Evolutionary conservation across 192 early-diverging fungal species (phyloP).

Genomic region (Gryganskiella cystojenkinii): DNA sequence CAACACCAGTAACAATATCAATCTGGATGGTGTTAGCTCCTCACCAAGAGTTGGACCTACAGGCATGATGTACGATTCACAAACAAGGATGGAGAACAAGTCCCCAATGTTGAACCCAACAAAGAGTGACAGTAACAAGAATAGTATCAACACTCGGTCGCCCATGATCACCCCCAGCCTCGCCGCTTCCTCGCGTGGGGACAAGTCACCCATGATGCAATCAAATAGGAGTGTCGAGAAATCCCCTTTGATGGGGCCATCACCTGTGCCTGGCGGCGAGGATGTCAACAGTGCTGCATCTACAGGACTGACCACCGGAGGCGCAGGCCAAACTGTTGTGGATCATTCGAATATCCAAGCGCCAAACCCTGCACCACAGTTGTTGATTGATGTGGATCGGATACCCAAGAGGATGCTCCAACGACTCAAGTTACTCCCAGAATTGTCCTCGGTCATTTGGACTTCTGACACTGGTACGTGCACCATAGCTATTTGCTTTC

Average conservation of each 20-base stretch:
- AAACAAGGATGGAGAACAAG: slow-evolving; percentile 3
- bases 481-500: neutral
- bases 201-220: slow-evolving; percentile 29
- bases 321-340: neutral
- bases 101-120: slow-evolving; percentile 11
- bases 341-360: too few species aligned
- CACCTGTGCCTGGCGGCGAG: slow-evolving; percentile 4
- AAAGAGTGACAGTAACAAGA: slow-evolving; percentile 1
- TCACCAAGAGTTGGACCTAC: slow-evolving; percentile 36
- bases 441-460: slow-evolving; percentile 36
- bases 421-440: slow-evolving; percentile 24
- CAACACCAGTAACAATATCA: slow-evolving; percentile 2
- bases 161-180: slow-evolving; percentile 9
- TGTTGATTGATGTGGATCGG: slow-evolving; percentile 38
- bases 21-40: slow-evolving; percentile 6
- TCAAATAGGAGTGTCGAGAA: slow-evolving; percentile 7
- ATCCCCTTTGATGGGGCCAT: slow-evolving; percentile 7
- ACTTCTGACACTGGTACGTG: slow-evolving; percentile 30
- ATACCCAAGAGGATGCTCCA: slow-evolving; percentile 40
- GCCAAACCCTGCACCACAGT: neutral
- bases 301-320: neutral
- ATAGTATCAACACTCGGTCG: neutral
- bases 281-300: neutral
- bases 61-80: neutral
- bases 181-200: neutral